These are phyloP conservation scores for Periconia sp. DNA, from an alignment of 2,329 filamentous ascomycete species.

Conservation along the genomic window DNA sequence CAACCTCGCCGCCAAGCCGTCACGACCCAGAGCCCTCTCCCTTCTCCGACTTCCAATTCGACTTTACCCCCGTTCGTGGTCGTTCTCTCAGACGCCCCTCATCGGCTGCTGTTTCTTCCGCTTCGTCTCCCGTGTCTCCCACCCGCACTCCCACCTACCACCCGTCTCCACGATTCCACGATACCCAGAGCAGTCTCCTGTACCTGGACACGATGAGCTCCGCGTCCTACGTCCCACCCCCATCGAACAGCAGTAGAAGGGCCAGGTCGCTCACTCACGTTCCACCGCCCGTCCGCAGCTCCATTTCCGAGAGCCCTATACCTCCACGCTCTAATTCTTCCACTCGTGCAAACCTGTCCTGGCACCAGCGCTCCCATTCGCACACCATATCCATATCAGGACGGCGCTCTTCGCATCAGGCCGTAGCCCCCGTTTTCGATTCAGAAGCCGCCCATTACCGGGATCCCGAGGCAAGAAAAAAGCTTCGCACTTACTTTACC, in stretches of 20 bases:
- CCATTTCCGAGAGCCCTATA: constrained; percentile 44
- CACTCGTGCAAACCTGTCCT: constrained; percentile 30
- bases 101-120: constrained; percentile 19
- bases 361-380: constrained; percentile 34
- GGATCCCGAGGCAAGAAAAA: constrained; percentile 83
- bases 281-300: constrained; percentile 55
- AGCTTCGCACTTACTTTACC: constrained; percentile 80
- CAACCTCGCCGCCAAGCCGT: constrained; percentile 8
- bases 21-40: constrained; percentile 20
- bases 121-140: constrained; percentile 19
- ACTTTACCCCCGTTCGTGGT: constrained; percentile 20
- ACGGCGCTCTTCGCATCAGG: constrained; percentile 30
- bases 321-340: constrained; percentile 39
- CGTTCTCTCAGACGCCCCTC: constrained; percentile 15
- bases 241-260: constrained; percentile 61
- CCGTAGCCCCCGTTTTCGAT: constrained; percentile 52
- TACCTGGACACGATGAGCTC: constrained; percentile 30
- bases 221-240: constrained; percentile 11
- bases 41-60: constrained; percentile 37
- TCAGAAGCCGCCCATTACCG: constrained; percentile 80
- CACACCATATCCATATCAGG: constrained; percentile 31
- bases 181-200: constrained; percentile 24
- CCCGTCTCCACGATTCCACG: constrained; percentile 7
- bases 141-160: constrained; percentile 12
- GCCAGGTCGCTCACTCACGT: constrained; percentile 71